Base-by-base conservation (phyloP, 2,329 filamentous ascomycete genomes). In the Aspergillus viridinutans region DNA sequence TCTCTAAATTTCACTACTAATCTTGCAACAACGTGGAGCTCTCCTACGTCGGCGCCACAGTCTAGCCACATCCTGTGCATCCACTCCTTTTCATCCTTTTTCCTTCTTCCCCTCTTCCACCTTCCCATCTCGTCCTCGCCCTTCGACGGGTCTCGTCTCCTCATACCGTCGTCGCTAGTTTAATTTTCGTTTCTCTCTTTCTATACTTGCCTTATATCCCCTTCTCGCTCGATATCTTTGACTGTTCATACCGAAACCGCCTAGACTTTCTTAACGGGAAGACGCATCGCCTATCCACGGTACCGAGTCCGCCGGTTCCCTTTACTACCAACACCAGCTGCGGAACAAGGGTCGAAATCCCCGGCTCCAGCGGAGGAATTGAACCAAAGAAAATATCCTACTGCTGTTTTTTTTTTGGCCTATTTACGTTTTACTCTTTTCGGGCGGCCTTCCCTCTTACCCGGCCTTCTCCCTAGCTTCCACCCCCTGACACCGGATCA, bases 351-450 rank as follows among this genome's bases (percentile, higher is more conserved):
- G 50, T 59, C 57, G 47, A 49, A 58, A 58, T 62, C 58, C 14
- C 53, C 55, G 53, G 58, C 50, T 48, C 57, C 32, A 49, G 50
- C 52, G 45, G 50, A 9, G n/a, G 52, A 61, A 29, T 23, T 42
- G 28, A 52, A 29, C 28, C 35, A 51, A 51, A 54, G 42, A 45
- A 21, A 45, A 38, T 38, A 38, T 17, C 14, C 32, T 38, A 14
- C 32, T 17, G 32, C 32, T 7, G 32, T 38, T 62, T 58, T 28
- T 8, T 28, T 28, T 59, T 47, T 58, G 59, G 58, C 54, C 59
- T 71, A 66, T 73, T 72, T 68, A 71, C 68, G 67, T 67, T 63
- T 71, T 68, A 66, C 71, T 68, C 52, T 62, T 70, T 69, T 67
- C 56, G 69, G 67, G 57, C 50, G 48, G 47, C 53, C 59, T 58